Conservation (phyloP, 768 basidiomycete species). For the Trametes cubensis region DNA sequence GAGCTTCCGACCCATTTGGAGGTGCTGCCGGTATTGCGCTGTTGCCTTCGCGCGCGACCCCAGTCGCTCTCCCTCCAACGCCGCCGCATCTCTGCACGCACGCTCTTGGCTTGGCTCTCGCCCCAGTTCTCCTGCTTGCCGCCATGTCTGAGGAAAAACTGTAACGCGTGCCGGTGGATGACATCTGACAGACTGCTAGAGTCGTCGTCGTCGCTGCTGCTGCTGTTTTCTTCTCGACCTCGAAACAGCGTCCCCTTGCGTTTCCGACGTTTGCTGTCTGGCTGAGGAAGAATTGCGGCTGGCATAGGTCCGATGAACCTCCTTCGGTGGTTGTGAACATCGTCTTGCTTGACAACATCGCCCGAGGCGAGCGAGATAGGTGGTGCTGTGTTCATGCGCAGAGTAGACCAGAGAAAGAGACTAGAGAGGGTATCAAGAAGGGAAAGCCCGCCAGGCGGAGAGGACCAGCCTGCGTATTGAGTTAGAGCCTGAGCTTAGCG, state of each 20-base stretch:
- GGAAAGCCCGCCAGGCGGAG: neutral
- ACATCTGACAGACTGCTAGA: slow-evolving; percentile 44
- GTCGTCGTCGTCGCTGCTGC: slow-evolving; percentile 34
- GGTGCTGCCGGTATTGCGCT: slow-evolving; percentile 36
- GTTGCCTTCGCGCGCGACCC: slow-evolving; percentile 43
- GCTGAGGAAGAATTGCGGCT: slow-evolving; percentile 49
- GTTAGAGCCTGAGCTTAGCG: no score
- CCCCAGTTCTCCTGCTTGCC: slow-evolving; percentile 71
- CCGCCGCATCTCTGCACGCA: slow-evolving; percentile 58
- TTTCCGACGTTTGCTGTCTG: slow-evolving; percentile 27
- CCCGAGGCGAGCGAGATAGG: neutral
- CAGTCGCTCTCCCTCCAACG: slow-evolving; percentile 73
- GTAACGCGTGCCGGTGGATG: slow-evolving; percentile 63
- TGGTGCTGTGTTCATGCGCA: neutral
- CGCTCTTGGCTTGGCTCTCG: slow-evolving; percentile 50
- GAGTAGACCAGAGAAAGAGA: neutral
- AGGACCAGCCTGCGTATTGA: no score
- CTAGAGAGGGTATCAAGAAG: neutral
- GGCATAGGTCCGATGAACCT: slow-evolving; percentile 81
- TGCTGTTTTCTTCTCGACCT: slow-evolving; percentile 31
- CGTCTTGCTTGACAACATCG: slow-evolving; percentile 20
- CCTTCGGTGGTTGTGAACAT: slow-evolving; percentile 48
- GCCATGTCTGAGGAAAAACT: slow-evolving; percentile 65
- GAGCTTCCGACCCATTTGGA: slow-evolving; percentile 68
- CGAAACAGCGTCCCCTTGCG: slow-evolving; percentile 12